These are phyloP conservation scores for Paratinospora sagittata DNA, from an alignment of 164 flowering plant genomes.

Conservation along the genomic window DNA sequence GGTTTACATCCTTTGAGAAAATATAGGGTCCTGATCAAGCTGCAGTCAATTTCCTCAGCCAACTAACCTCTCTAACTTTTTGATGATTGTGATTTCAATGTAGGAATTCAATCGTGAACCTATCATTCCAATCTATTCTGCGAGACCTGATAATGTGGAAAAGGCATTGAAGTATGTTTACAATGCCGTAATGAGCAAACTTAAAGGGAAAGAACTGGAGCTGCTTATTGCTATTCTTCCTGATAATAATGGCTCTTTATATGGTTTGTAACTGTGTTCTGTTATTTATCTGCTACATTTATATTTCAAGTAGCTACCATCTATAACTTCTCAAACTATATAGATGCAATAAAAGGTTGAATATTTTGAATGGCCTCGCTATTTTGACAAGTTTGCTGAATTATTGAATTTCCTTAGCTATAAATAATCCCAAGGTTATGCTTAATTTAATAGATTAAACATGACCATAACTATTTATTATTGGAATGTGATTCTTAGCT, in stretches of 20 bases:
- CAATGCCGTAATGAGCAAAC: constrained; percentile 31
- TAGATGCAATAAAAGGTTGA: too few species aligned
- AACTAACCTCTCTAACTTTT: not conserved
- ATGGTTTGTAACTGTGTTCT: constrained; percentile 3
- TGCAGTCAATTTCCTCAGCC: not conserved
- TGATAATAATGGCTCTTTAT: constrained; percentile 14
- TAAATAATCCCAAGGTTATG: too few species aligned
- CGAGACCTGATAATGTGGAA: constrained; percentile 50
- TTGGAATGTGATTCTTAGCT: too few species aligned
- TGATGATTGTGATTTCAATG: not conserved
- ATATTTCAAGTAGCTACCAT: too few species aligned
- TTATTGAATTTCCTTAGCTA: too few species aligned
- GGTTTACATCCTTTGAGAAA: not conserved
- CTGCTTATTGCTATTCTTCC: constrained; percentile 15
- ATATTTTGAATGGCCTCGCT: too few species aligned
- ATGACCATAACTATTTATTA: too few species aligned
- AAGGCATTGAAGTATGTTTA: constrained; percentile 41
- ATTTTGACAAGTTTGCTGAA: too few species aligned
- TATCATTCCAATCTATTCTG: constrained; percentile 36
- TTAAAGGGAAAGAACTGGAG: constrained; percentile 23
- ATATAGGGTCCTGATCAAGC: not conserved
- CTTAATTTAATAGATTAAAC: too few species aligned
- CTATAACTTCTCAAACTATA: too few species aligned
- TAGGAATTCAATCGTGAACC: constrained; percentile 58
- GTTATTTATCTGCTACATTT: too few species aligned